Percentiles rank a stretch among this genome's conserved stretches.
Conservation (phyloP, 2,329 filamentous ascomycete genomes). For the Cladosporium sp. region DNA sequence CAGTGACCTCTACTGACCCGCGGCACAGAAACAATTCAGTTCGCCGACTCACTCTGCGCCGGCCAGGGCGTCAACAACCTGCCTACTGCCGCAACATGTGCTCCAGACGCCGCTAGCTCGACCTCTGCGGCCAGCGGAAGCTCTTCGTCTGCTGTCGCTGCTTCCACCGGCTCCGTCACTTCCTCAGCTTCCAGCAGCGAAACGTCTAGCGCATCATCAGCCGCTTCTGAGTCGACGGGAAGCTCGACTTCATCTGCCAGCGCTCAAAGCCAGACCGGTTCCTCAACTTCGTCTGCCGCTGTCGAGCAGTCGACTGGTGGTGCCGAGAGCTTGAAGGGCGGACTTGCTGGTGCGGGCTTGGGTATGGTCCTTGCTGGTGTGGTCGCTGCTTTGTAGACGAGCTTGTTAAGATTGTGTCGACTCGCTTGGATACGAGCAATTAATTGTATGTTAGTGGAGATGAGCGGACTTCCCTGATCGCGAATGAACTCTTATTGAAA, state of each 20-base stretch:
- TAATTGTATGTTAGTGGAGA: too few species aligned
- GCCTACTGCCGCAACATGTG: conserved; percentile 37
- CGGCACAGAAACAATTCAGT: conserved; percentile 36
- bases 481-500: too few species aligned
- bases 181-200: neutral
- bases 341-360: conserved; percentile 2
- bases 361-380: conserved; percentile 23
- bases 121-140: conserved; percentile 9
- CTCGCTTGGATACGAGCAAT: too few species aligned
- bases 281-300: neutral
- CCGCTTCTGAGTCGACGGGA: neutral
- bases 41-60: conserved; percentile 39
- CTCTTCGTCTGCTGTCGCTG: neutral
- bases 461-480: too few species aligned
- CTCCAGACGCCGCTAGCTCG: conserved; percentile 16
- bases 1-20: neutral
- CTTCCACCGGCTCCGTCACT: neutral
- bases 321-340: neutral
- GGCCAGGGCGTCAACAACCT: conserved; percentile 35
- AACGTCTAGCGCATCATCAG: neutral
- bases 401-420: neutral
- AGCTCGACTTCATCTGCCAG: neutral
- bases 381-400: conserved; percentile 21
- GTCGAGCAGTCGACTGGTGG: conserved; percentile 4
- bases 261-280: neutral